These are phyloP conservation scores for Phytophthora sansomeana DNA, from an alignment of 352 stramenopile genomes.

Conservation along the genomic window DNA sequence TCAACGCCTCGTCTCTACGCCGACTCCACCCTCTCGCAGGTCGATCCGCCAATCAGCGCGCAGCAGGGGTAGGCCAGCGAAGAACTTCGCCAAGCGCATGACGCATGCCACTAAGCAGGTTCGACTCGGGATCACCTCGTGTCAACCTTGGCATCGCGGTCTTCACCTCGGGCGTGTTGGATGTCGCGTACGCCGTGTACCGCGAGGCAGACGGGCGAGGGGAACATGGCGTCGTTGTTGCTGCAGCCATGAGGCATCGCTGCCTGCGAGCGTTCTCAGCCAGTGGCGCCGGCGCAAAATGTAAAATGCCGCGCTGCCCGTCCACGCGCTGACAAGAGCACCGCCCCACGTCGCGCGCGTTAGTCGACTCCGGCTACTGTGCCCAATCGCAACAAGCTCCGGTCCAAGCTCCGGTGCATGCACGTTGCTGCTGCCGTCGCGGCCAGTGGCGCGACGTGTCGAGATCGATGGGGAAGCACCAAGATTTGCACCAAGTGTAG, in stretches of 20 bases:
- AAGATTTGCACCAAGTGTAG: constrained; percentile 32
- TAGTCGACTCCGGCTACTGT: too few species aligned
- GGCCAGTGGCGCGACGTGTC: too few species aligned
- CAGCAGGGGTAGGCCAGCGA: constrained; percentile 1
- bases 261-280: constrained; percentile 19
- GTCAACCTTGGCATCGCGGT: constrained; percentile 16
- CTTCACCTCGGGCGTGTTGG: constrained; percentile 17
- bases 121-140: background rate
- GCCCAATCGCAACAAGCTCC: too few species aligned
- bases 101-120: background rate
- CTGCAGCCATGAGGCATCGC: constrained; percentile 24
- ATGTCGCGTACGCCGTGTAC: constrained; percentile 29
- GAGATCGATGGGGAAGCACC: constrained; percentile 21
- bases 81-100: background rate
- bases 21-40: constrained; percentile 14
- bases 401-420: too few species aligned
- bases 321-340: background rate
- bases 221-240: constrained; percentile 18
- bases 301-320: constrained; percentile 9
- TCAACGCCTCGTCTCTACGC: constrained; percentile 3
- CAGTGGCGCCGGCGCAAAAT: constrained; percentile 1
- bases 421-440: too few species aligned
- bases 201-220: constrained; percentile 21
- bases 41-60: constrained; percentile 16
- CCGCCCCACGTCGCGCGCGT: too few species aligned